Percentiles rank a stretch among this genome's conserved stretches.
These are phyloP conservation scores for Aureobasidium pullulans DNA, from an alignment of 2,329 filamentous ascomycete genomes.

Conservation along the genomic window DNA sequence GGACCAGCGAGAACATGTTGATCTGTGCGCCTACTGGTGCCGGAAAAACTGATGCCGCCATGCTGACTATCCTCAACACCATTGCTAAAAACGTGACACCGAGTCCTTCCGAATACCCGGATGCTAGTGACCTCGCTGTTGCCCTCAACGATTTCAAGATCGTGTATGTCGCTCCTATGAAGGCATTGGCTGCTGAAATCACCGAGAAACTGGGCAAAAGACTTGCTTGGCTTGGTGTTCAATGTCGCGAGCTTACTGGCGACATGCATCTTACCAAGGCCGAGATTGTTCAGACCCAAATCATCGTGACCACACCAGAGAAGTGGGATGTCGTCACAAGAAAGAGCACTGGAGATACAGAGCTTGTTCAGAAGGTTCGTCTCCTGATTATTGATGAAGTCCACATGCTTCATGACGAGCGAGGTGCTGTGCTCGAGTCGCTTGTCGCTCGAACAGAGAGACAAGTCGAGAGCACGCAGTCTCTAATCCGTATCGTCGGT, in stretches of 20 bases:
- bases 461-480: slow-evolving; percentile 97
- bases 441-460: slow-evolving; percentile 90
- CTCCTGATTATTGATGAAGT: slow-evolving; percentile 97
- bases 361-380: slow-evolving; percentile 93
- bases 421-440: slow-evolving; percentile 91
- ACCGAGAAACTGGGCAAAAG: slow-evolving; percentile 90
- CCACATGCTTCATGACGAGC: slow-evolving; percentile 97
- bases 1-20: slow-evolving; percentile 95
- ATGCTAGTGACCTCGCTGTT: slow-evolving; percentile 73
- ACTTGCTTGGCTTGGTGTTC: slow-evolving; percentile 86
- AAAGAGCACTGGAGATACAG: slow-evolving; percentile 94
- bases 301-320: slow-evolving; percentile 96
- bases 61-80: slow-evolving; percentile 89
- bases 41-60: slow-evolving; percentile 96
- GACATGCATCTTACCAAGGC: slow-evolving; percentile 98
- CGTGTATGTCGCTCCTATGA: slow-evolving; percentile 98
- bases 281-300: slow-evolving; percentile 91
- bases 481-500: slow-evolving; percentile 89
- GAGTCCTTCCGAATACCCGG: slow-evolving; percentile 66
- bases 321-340: slow-evolving; percentile 99
- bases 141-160: slow-evolving; percentile 89
- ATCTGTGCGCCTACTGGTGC: slow-evolving; percentile 92
- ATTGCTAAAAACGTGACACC: slow-evolving; percentile 79
- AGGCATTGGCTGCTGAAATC: slow-evolving; percentile 91
- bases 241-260: slow-evolving; percentile 88